A percentile compares a stretch with the other conserved stretches of the same genome.
Conservation (phyloP, 441 rosid species). For the Geranium incanum region DNA sequence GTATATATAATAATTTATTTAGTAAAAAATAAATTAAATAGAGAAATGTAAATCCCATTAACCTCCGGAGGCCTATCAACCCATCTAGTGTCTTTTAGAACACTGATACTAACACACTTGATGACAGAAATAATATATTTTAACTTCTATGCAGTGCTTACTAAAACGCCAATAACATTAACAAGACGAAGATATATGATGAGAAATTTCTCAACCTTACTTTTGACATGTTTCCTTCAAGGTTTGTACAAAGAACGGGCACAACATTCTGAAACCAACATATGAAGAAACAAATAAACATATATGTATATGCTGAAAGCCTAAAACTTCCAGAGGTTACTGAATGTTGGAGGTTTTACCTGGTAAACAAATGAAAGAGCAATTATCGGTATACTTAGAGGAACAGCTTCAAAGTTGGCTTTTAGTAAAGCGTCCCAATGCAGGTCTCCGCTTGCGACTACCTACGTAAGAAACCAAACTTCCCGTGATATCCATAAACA, state of each 20-base stretch:
- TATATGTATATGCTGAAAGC: constrained; percentile 13
- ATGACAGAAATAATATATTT: neutral
- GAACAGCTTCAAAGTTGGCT: constrained; percentile 87
- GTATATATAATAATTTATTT: too few relatives aligned
- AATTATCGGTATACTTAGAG: constrained; percentile 89
- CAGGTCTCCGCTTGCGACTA: constrained; percentile 65
- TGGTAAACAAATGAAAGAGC: constrained; percentile 90
- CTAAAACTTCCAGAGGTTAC: constrained; percentile 19
- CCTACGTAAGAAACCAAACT: constrained; percentile 33
- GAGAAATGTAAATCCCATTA: too few relatives aligned
- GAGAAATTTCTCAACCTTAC: constrained; percentile 58
- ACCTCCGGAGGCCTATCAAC: too few relatives aligned
- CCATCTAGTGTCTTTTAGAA: too few relatives aligned
- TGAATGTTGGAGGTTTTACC: constrained; percentile 37
- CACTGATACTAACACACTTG: neutral
- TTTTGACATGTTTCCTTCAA: constrained; percentile 90
- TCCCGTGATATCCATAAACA: constrained; percentile 8
- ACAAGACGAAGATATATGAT: neutral
- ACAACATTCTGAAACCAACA: constrained; percentile 67
- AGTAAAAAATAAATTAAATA: too few relatives aligned
- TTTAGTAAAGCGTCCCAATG: constrained; percentile 72
- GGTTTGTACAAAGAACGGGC: constrained; percentile 85
- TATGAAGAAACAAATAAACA: constrained; percentile 1
- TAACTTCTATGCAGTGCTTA: neutral
- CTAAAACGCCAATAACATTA: neutral